Conservation (phyloP, 257 asterid species). For the Scutellaria galericulata region DNA sequence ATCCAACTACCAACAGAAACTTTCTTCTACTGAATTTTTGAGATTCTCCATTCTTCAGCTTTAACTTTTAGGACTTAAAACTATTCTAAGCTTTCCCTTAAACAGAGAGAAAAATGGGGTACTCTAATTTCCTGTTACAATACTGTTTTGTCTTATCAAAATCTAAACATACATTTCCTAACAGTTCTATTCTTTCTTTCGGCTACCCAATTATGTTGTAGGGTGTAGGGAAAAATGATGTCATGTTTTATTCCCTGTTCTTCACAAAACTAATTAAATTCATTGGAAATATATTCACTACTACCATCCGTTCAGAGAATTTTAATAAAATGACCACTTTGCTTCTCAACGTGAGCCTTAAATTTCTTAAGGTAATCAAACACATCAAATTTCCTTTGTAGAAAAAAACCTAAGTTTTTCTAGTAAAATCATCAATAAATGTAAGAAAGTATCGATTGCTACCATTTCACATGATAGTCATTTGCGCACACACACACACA, state of each 20-base stretch:
- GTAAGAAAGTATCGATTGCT: not conserved
- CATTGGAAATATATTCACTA: not conserved
- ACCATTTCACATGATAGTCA: not conserved
- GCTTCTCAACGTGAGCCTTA: slow-evolving; percentile 31
- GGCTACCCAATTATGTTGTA: slow-evolving; percentile 7
- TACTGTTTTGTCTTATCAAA: no score
- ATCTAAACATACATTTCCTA: no score
- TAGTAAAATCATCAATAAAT: not conserved
- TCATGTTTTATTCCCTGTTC: not conserved
- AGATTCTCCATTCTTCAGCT: no score
- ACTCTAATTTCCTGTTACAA: no score
- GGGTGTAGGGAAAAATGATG: not conserved
- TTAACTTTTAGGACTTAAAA: no score
- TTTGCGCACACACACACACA: slow-evolving; percentile 22
- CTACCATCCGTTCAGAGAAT: not conserved
- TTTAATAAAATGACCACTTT: slow-evolving; percentile 13
- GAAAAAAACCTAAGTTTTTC: not conserved
- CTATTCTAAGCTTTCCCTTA: no score
- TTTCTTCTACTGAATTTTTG: no score
- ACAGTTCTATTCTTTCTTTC: not conserved
- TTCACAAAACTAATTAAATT: slow-evolving; percentile 20
- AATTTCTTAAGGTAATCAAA: slow-evolving; percentile 1
- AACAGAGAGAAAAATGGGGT: no score
- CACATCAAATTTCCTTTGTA: not conserved
- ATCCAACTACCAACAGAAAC: no score